These are phyloP conservation scores for Fonsecaea pedrosoi DNA, from an alignment of 2,329 filamentous ascomycete genomes.

Conservation along the genomic window DNA sequence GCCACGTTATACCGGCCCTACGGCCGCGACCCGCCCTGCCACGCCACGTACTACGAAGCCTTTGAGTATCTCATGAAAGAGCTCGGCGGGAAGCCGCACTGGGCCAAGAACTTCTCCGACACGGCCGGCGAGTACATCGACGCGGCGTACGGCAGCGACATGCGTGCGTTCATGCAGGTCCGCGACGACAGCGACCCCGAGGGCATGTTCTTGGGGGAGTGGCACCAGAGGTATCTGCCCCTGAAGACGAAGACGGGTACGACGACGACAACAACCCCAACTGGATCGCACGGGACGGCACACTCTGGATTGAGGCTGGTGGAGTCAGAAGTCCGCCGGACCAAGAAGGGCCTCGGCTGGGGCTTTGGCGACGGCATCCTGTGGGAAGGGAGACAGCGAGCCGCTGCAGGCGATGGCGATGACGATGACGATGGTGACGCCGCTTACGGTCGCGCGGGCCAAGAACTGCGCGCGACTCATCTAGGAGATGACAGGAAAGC, in stretches of 20 bases:
- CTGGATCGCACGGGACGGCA: constrained; percentile 14
- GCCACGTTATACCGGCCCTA: constrained; percentile 89
- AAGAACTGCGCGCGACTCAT: neutral
- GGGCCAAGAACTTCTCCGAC: constrained; percentile 85
- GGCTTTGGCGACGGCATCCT: constrained; percentile 39
- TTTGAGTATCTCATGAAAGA: constrained; percentile 93
- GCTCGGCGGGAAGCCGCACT: constrained; percentile 81
- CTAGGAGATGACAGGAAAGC: neutral
- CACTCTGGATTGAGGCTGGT: constrained; percentile 24
- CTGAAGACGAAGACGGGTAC: constrained; percentile 5
- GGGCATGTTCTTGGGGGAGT: constrained; percentile 88
- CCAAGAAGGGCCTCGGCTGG: constrained; percentile 37
- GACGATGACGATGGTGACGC: neutral
- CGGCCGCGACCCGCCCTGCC: constrained; percentile 75
- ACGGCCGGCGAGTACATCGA: constrained; percentile 66
- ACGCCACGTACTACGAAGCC: constrained; percentile 79
- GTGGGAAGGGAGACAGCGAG: constrained; percentile 33
- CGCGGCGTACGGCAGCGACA: constrained; percentile 70
- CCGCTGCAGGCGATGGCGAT: neutral
- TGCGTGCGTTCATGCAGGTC: constrained; percentile 71
- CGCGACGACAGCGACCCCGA: constrained; percentile 76
- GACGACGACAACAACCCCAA: constrained; percentile 37
- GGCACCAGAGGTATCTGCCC: constrained; percentile 77
- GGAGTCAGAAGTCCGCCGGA: constrained; percentile 34
- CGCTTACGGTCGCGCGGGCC: too few species aligned